Percentiles rank a stretch among this genome's conserved stretches.
Evolutionary conservation across 2,329 filamentous ascomycete genomes (phyloP).

Genomic region (Fusarium austroafricanum): DNA sequence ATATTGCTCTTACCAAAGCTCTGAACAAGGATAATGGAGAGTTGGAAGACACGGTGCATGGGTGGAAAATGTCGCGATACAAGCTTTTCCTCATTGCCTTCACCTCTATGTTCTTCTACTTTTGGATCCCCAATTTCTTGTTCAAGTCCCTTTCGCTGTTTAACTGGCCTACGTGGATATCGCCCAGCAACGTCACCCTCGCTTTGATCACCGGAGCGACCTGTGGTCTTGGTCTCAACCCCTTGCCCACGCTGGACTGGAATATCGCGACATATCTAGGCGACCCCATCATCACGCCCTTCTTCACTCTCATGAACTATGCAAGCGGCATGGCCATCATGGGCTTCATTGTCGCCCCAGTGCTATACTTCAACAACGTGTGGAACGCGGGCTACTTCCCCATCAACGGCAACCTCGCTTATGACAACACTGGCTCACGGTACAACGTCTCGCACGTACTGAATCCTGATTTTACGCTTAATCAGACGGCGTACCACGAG

Average conservation of each 20-base stretch:
- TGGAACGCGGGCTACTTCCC: constrained; percentile 66
- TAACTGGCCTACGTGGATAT: constrained; percentile 65
- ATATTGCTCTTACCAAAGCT: constrained; percentile 56
- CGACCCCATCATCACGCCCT: constrained; percentile 48
- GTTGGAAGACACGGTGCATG: constrained; percentile 38
- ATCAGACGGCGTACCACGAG: constrained; percentile 61
- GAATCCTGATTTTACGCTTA: constrained; percentile 59
- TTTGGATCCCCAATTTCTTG: constrained; percentile 63
- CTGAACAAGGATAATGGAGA: constrained; percentile 30
- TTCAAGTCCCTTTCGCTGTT: constrained; percentile 60
- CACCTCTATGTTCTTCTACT: constrained; percentile 61
- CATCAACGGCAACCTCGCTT: constrained; percentile 64
- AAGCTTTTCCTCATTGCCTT: constrained; percentile 59
- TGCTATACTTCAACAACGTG: constrained; percentile 59
- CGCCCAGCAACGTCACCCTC: constrained; percentile 53
- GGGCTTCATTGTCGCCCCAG: constrained; percentile 64
- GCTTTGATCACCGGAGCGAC: constrained; percentile 51
- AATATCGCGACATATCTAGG: constrained; percentile 48
- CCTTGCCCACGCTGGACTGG: constrained; percentile 56
- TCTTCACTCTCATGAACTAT: constrained; percentile 48
- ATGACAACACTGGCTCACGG: constrained; percentile 64
- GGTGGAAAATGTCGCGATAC: constrained; percentile 46
- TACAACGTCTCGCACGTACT: constrained; percentile 67
- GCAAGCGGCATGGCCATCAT: constrained; percentile 57
- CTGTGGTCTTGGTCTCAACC: constrained; percentile 54